Evolutionary conservation across 148 eudicot species (phyloP).

Genomic region (Fallopia convolvulus): DNA sequence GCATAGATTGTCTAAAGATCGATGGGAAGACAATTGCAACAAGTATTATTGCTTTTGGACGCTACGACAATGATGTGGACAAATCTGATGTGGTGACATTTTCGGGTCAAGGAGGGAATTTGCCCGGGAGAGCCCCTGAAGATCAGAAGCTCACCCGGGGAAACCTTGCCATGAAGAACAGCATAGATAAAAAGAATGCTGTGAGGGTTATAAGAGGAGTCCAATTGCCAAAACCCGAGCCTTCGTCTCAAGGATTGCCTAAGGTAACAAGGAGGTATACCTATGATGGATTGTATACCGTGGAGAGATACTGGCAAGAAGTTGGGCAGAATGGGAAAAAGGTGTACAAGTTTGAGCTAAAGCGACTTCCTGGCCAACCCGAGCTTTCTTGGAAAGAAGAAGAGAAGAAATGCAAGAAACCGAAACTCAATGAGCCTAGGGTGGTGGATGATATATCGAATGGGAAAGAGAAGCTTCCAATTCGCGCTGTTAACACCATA

Average conservation of each 20-base stretch:
- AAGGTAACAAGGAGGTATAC: constrained; percentile 34
- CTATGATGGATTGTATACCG: constrained; percentile 72
- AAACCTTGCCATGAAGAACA: constrained; percentile 64
- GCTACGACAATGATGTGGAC: constrained; percentile 51
- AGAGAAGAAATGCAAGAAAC: constrained; percentile 41
- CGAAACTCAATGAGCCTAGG: constrained; percentile 37
- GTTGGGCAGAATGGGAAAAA: constrained; percentile 43
- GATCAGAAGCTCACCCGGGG: constrained; percentile 86
- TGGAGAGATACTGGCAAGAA: constrained; percentile 43
- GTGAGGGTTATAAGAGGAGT: constrained; percentile 73
- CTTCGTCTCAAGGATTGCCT: constrained; percentile 23
- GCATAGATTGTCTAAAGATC: constrained; percentile 55
- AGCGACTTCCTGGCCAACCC: constrained; percentile 53
- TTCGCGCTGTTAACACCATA: constrained; percentile 57
- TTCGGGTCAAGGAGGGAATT: constrained; percentile 68
- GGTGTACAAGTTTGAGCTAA: constrained; percentile 61
- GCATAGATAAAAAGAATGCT: constrained; percentile 34
- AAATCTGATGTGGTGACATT: constrained; percentile 52
- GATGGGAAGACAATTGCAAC: constrained; percentile 35
- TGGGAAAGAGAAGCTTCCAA: constrained; percentile 43
- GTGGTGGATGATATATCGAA: constrained; percentile 47
- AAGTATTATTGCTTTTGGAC: constrained; percentile 72
- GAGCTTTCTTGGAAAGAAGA: constrained; percentile 71
- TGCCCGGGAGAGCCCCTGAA: constrained; percentile 33
- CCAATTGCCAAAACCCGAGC: constrained; percentile 37